phyloP scores from a whole-genome alignment of 108 stramenopile genomes.

The Nitzschia inconspicua region DNA sequence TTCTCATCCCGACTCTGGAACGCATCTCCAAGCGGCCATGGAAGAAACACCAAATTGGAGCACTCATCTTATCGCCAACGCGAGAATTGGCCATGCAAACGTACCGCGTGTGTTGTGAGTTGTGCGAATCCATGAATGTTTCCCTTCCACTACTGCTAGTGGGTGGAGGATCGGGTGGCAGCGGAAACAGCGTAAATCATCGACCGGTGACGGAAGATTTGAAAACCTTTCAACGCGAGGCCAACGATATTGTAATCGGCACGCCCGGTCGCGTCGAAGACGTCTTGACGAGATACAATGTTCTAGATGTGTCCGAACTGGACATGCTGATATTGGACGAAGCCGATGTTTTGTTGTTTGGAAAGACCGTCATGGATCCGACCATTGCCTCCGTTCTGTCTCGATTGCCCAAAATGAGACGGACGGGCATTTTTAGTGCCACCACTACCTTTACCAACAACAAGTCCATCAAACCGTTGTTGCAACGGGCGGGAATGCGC shows the following conservation, averaged over 20 bases:
- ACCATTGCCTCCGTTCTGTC: slow-evolving; percentile 81
- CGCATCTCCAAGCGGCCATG: slow-evolving; percentile 62
- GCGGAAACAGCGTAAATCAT: slow-evolving; percentile 25
- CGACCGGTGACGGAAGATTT: slow-evolving; percentile 81
- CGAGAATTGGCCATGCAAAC: slow-evolving; percentile 96
- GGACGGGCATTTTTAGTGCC: slow-evolving; percentile 97
- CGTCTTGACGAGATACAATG: slow-evolving; percentile 77
- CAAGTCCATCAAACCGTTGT: slow-evolving; percentile 64
- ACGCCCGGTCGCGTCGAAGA: slow-evolving; percentile 97
- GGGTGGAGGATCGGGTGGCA: slow-evolving; percentile 51
- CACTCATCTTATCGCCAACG: slow-evolving; percentile 89
- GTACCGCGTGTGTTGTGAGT: slow-evolving; percentile 55
- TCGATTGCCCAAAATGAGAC: slow-evolving; percentile 89
- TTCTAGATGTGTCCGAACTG: slow-evolving; percentile 76
- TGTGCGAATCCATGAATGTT: slow-evolving; percentile 48
- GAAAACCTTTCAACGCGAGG: slow-evolving; percentile 52
- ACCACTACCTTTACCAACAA: slow-evolving; percentile 80
- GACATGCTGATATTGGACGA: slow-evolving; percentile 95
- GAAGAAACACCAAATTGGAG: slow-evolving; percentile 62
- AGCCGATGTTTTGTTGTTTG: slow-evolving; percentile 83
- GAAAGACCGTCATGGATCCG: slow-evolving; percentile 71
- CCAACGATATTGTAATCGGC: slow-evolving; percentile 88
- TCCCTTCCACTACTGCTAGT: slow-evolving; percentile 69
- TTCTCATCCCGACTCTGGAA: slow-evolving; percentile 92
- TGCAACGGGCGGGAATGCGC: slow-evolving; percentile 91